These are phyloP conservation scores for Talaromyces sp. DNA, from an alignment of 2,329 filamentous ascomycete genomes.

Conservation along the genomic window DNA sequence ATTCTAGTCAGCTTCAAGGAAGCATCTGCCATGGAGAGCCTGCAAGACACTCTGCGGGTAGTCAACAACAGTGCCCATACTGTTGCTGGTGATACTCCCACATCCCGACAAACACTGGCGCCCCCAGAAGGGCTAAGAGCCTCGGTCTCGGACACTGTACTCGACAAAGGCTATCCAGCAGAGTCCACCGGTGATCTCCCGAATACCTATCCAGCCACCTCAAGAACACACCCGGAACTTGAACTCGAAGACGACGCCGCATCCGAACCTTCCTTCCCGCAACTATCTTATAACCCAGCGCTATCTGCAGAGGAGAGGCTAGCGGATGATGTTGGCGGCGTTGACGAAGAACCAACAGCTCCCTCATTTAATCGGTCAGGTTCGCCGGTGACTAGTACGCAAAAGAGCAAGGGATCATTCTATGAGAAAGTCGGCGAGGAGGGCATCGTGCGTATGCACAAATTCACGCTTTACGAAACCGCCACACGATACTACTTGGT, in stretches of 20 bases:
- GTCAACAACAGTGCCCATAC: constrained; percentile 26
- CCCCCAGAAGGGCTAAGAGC: constrained; percentile 11
- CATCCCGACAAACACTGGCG: constrained; percentile 23
- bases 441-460: constrained; percentile 71
- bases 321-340: constrained; percentile 34
- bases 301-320: constrained; percentile 30
- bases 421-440: constrained; percentile 41
- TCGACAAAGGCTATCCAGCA: constrained; percentile 8
- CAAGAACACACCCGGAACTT: neutral
- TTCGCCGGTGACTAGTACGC: constrained; percentile 37
- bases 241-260: constrained; percentile 2
- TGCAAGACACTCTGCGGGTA: constrained; percentile 35
- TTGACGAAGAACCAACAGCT: constrained; percentile 46
- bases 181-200: neutral
- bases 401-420: constrained; percentile 36
- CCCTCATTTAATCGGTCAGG: constrained; percentile 44
- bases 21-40: constrained; percentile 36
- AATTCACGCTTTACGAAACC: constrained; percentile 96
- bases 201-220: neutral
- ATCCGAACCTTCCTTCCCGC: constrained; percentile 14
- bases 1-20: neutral
- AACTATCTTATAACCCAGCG: constrained; percentile 31
- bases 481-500: constrained; percentile 91
- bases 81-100: constrained; percentile 22
- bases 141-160: constrained; percentile 12